Conservation (phyloP, 257 asterid genomes). For the Nicotiana noctiflora region DNA sequence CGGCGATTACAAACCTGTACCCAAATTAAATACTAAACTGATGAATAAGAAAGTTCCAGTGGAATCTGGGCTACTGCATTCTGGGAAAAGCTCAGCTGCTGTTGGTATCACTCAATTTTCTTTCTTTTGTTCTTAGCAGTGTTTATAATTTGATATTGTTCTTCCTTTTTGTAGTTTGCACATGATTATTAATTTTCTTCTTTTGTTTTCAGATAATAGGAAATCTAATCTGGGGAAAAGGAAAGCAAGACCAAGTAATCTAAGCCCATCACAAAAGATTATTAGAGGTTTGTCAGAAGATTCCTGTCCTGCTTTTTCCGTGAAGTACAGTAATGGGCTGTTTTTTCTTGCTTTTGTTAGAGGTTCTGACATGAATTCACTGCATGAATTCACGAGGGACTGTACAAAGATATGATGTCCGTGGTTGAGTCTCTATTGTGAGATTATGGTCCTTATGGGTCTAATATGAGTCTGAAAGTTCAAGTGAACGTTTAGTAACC, state of each 20-base stretch:
- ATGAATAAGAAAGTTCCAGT: slow-evolving; percentile 24
- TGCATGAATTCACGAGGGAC: not conserved
- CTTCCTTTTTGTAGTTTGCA: not conserved
- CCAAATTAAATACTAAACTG: slow-evolving; percentile 19
- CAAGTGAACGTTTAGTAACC: not conserved
- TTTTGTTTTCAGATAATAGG: slow-evolving; percentile 32
- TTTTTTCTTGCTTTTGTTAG: not conserved
- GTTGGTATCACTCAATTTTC: slow-evolving; percentile 23
- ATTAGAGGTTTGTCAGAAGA: slow-evolving; percentile 55
- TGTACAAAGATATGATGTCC: slow-evolving; percentile 4
- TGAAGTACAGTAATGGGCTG: not conserved
- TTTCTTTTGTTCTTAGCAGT: not conserved
- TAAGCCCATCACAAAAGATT: slow-evolving; percentile 77
- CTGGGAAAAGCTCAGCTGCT: slow-evolving; percentile 25
- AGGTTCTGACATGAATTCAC: not conserved
- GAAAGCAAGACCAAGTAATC: slow-evolving; percentile 29
- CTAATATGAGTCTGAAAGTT: not conserved
- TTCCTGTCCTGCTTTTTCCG: slow-evolving; percentile 6
- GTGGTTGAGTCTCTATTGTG: not conserved
- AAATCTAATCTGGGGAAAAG: slow-evolving; percentile 38
- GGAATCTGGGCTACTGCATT: slow-evolving; percentile 27
- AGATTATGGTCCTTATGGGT: not conserved
- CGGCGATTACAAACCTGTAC: slow-evolving; percentile 35
- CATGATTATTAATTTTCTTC: slow-evolving; percentile 5
- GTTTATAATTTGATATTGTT: not conserved